Evolutionary conservation across 2,329 filamentous ascomycete genomes (phyloP), one percentile per base, ranked within the genome.

Genomic region (Aureobasidium sp.): DNA sequence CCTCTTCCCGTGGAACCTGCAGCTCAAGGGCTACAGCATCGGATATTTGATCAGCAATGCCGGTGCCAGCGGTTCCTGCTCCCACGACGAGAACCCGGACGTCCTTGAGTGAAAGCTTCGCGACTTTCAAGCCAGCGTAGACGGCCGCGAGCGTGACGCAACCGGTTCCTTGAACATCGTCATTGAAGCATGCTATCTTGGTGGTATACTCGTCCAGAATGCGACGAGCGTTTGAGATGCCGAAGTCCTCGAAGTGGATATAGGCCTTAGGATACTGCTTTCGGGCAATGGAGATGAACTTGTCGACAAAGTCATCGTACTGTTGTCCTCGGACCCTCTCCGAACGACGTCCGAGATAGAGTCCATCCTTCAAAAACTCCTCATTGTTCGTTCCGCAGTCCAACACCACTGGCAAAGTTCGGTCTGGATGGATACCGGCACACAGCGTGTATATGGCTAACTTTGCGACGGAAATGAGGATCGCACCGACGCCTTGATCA

Each of bases 341-440:
- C 66, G 88, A 79, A 16, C 81, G 82, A 0, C 94, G 77, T 0
- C 91, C 91, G 0, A 96, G 82, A 69, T 96, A 96, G 0, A 96
- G 75, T 0, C 89, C 83, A 66, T 96, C 90, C 1, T 87, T 79
- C 0, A 93, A 80, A 0, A 94, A 80, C 0, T 84, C 78, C 64
- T 91, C 77, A 64, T 95, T 96, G 77, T 96, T 82, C 0, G 91
- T 96, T 2, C 91, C 91, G 64, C 89, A 92, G 71, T 96, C 91
- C 0, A 96, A 77, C 0, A 93, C 88, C 0, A 96, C 90, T 0
- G 90, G 89, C 0, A 96, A 77, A 4, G 88, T 89, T 27, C 90
- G 80, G 44, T 86, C 85, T 0, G 90, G 90, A 69, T 95, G 89
- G 7, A 96, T 84, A 8, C 91, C 91, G n/a, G 89, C 91, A 71